A percentile compares a stretch with the other conserved stretches of the same genome.
phyloP scores from a whole-genome alignment of 306 rosid genomes.

The Gastrolobium villosum region DNA sequence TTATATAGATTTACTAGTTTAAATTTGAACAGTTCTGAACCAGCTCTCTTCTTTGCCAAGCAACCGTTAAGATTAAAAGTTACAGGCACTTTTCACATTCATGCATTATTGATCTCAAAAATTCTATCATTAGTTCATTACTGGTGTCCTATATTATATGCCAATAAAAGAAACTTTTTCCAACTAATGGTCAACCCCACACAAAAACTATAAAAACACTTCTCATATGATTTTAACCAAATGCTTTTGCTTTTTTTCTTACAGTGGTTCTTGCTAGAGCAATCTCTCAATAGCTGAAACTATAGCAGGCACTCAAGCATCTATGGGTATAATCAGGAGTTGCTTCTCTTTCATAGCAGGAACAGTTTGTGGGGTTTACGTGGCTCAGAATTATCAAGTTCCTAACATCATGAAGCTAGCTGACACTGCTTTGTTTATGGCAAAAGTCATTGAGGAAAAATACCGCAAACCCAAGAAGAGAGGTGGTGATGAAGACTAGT shows the following conservation, averaged over 20 bases:
- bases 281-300: slow-evolving; percentile 17
- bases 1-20: slow-evolving; percentile 5
- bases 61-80: not conserved
- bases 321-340: slow-evolving; percentile 84
- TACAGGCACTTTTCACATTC: slow-evolving; percentile 1
- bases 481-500: slow-evolving; percentile 51
- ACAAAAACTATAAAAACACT: slow-evolving; percentile 1
- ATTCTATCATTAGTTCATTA: slow-evolving; percentile 5
- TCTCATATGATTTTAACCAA: slow-evolving; percentile 28
- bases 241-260: slow-evolving; percentile 31
- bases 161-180: not conserved
- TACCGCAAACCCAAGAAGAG: slow-evolving; percentile 77
- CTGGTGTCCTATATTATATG: slow-evolving; percentile 13
- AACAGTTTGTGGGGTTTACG: slow-evolving; percentile 68
- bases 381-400: slow-evolving; percentile 88
- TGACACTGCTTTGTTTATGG: slow-evolving; percentile 68
- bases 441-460: slow-evolving; percentile 65
- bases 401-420: slow-evolving; percentile 78
- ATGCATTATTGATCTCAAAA: not conserved
- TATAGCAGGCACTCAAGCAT: slow-evolving; percentile 36
- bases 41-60: slow-evolving; percentile 17
- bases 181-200: slow-evolving; percentile 22
- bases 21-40: slow-evolving; percentile 17
- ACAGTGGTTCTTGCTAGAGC: slow-evolving; percentile 35
- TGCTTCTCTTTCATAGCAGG: slow-evolving; percentile 80